These are phyloP conservation scores for Raphanus hybrid DNA, from an alignment of 441 rosid genomes.

Conservation along the genomic window DNA sequence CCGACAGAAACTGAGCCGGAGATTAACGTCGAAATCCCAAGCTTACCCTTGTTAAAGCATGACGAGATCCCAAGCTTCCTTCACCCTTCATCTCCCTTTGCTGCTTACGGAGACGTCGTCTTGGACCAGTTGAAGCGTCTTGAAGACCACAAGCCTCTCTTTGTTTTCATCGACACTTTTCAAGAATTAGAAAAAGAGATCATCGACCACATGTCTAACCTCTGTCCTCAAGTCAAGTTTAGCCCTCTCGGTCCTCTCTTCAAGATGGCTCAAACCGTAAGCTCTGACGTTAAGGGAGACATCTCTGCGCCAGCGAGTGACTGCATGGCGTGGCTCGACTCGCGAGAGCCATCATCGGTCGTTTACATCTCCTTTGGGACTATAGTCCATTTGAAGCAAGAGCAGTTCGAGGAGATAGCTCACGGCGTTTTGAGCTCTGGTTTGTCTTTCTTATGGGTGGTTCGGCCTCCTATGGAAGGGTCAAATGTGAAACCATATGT, in stretches of 20 bases:
- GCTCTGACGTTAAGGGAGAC: conserved; percentile 47
- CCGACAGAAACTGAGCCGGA: conserved; percentile 56
- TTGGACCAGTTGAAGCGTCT: conserved; percentile 57
- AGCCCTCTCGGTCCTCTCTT: conserved; percentile 62
- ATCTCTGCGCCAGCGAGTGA: conserved; percentile 27
- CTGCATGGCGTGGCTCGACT: conserved; percentile 68
- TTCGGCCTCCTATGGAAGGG: conserved; percentile 49
- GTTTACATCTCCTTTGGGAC: conserved; percentile 70
- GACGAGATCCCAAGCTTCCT: conserved; percentile 74
- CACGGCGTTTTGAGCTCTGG: conserved; percentile 46
- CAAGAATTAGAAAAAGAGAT: conserved; percentile 57
- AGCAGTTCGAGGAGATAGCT: conserved; percentile 65
- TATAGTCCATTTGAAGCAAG: conserved; percentile 55
- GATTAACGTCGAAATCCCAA: conserved; percentile 58
- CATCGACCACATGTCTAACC: conserved; percentile 52
- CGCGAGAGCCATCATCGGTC: conserved; percentile 52
- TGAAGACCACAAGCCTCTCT: conserved; percentile 35
- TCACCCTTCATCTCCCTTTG: conserved; percentile 51
- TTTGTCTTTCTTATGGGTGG: conserved; percentile 62
- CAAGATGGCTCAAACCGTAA: conserved; percentile 46
- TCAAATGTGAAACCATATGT: conserved; percentile 15
- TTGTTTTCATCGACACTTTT: conserved; percentile 65
- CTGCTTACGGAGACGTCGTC: conserved; percentile 45
- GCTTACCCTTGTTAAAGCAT: conserved; percentile 58
- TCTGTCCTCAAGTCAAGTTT: conserved; percentile 40